Evolutionary conservation across 345 rosid species (phyloP).

Genomic region (Camelina neglecta): DNA sequence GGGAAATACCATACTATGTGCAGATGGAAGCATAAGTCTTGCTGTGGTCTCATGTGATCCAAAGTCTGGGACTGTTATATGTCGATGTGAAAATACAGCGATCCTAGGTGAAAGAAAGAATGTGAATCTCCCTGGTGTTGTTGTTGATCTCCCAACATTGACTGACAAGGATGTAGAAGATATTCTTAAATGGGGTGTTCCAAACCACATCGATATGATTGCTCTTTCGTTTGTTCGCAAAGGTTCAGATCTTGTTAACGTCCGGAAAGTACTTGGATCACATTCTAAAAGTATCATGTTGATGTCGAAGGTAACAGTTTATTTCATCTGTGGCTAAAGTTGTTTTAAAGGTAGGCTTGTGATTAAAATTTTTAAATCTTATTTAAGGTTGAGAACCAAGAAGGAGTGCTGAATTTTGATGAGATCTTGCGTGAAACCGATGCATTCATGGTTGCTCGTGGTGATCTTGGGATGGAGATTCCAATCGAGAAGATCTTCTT

Average conservation of each 20-base stretch:
- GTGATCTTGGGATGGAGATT: constrained; percentile 87
- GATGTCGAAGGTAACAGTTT: constrained; percentile 25
- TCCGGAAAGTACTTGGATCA: constrained; percentile 50
- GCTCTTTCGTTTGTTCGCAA: constrained; percentile 62
- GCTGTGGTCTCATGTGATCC: constrained; percentile 65
- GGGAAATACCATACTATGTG: constrained; percentile 68
- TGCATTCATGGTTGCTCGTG: constrained; percentile 86
- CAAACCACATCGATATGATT: constrained; percentile 60
- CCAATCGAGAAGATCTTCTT: constrained; percentile 85
- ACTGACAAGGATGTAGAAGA: constrained; percentile 65
- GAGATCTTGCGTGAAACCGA: constrained; percentile 64
- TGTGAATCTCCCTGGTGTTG: constrained; percentile 63
- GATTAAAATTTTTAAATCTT: constrained; percentile 18
- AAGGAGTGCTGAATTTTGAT: constrained; percentile 65
- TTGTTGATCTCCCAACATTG: constrained; percentile 63
- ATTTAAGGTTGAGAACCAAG: constrained; percentile 66
- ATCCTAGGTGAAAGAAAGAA: constrained; percentile 63
- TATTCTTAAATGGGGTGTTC: constrained; percentile 60
- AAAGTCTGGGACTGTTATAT: constrained; percentile 59
- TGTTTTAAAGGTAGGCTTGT: background rate
- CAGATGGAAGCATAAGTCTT: constrained; percentile 76
- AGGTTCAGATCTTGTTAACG: constrained; percentile 64
- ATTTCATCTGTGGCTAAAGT: constrained; percentile 1
- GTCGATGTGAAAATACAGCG: constrained; percentile 60
- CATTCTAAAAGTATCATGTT: constrained; percentile 51